Base-by-base conservation (phyloP, 805 yeast genomes). In the Candida sanyiensis region DNA sequence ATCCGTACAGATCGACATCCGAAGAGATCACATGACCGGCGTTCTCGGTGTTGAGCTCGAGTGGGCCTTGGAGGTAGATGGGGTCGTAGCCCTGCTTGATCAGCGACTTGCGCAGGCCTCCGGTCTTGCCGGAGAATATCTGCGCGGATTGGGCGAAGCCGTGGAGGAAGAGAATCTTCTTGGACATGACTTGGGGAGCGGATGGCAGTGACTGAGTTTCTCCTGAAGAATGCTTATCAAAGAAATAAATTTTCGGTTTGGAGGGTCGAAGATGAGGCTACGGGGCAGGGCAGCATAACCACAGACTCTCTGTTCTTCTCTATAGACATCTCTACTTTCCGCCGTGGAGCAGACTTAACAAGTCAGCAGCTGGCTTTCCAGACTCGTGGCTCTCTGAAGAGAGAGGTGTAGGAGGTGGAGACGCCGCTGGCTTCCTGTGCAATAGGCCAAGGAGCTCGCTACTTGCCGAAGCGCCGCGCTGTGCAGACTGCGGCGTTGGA, bases 101-200 rank as follows among this genome's bases (percentile, higher is more conserved):
- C 27, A 93, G 65, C 16, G 73, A 72, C 51, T 90, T 90, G 31
- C 97, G 70, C 26, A 90, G 67, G 0, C 90, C 97, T 6, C 94
- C 83, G 0, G 96, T 79, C 58, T 90, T 90, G 32, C 81, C 80
- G 17, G 86, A 77, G 61, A 87, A 89, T 2, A 81, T 70, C 19
- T 77, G 66, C 5, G 95, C 86, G 28, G 82, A 80, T 63, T 90
- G 96, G 1, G 87, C 83, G 59, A 75, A 87, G 1, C 98, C 98
- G 53, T 90, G 98, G 9, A 90, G 67, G 66, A 90, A 87, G 11
- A 90, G 67, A 21, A 90, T 70, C 49, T 79, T 80, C 40, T 55
- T 60, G 4, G 47, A 19, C 54, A 48, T 49, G n/a, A n/a, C n/a
- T n/a, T n/a, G n/a, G n/a, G n/a, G n/a, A n/a, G n/a, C n/a, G n/a